Conservation (phyloP, 345 rosid species). For the Tarenaya hassleriana region DNA sequence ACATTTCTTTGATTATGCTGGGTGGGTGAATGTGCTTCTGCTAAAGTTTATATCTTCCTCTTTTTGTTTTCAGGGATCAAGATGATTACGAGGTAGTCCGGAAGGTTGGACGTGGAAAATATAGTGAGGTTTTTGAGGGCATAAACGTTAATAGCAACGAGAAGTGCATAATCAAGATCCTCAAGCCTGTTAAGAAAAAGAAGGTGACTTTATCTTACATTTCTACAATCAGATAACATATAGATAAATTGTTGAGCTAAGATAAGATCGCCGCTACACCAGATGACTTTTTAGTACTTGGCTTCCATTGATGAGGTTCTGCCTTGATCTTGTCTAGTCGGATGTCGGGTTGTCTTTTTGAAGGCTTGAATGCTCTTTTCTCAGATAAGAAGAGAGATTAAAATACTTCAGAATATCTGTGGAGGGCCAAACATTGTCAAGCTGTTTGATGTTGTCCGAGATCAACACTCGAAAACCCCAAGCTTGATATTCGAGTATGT, state of each 20-base stretch:
- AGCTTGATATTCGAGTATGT: constrained; percentile 78
- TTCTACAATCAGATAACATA: neutral
- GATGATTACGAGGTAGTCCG: constrained; percentile 89
- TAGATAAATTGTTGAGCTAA: too few relatives aligned
- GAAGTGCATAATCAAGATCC: constrained; percentile 68
- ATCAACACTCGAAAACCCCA: constrained; percentile 77
- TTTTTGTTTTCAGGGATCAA: constrained; percentile 48
- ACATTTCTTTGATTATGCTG: too few relatives aligned
- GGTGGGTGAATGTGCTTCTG: too few relatives aligned
- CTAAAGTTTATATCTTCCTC: constrained; percentile 13
- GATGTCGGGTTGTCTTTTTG: neutral
- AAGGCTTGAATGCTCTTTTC: constrained; percentile 12
- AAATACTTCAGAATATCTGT: constrained; percentile 76
- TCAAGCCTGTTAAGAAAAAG: constrained; percentile 88
- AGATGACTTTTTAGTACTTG: neutral
- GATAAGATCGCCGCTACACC: neutral
- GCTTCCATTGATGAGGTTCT: neutral
- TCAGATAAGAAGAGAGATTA: constrained; percentile 83
- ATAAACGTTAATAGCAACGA: constrained; percentile 62
- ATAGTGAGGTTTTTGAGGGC: constrained; percentile 83
- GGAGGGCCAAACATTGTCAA: constrained; percentile 72
- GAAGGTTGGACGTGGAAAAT: constrained; percentile 80
- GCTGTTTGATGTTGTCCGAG: constrained; percentile 73
- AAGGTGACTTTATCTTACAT: constrained; percentile 37
- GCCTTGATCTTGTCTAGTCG: constrained; percentile 8